These are phyloP conservation scores for Volvariella surrecta DNA, from an alignment of 1,284 basidiomycete genomes.

Conservation along the genomic window DNA sequence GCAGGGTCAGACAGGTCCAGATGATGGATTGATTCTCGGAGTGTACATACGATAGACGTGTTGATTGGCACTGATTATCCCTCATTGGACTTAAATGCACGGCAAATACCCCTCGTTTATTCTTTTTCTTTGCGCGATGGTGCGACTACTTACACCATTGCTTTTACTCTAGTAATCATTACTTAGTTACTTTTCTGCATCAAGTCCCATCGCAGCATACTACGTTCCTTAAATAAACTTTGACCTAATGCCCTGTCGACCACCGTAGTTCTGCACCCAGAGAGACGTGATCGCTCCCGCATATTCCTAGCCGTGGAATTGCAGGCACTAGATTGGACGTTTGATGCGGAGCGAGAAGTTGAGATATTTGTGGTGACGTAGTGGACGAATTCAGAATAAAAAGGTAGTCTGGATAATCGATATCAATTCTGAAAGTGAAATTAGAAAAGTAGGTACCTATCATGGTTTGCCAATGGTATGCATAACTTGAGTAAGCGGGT, in stretches of 20 bases:
- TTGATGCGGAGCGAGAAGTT: slow-evolving; percentile 58
- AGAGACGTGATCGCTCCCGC: slow-evolving; percentile 84
- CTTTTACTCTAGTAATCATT: neutral
- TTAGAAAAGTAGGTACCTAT: slow-evolving; percentile 44
- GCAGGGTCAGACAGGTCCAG: slow-evolving; percentile 72
- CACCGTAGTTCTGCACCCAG: slow-evolving; percentile 51
- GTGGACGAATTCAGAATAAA: slow-evolving; percentile 51
- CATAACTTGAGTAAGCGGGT: slow-evolving; percentile 76
- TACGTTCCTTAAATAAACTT: neutral
- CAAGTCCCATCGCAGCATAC: neutral
- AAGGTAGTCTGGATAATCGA: slow-evolving; percentile 68
- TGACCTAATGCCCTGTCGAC: slow-evolving; percentile 9
- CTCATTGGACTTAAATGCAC: neutral
- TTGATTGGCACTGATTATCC: neutral
- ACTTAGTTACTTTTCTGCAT: neutral
- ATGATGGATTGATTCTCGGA: neutral
- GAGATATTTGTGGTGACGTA: slow-evolving; percentile 37
- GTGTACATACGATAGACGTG: too few species aligned
- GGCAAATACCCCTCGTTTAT: too few species aligned
- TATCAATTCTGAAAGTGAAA: slow-evolving; percentile 1
- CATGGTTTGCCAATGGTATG: slow-evolving; percentile 74
- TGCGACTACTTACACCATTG: too few species aligned
- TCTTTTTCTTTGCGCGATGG: too few species aligned
- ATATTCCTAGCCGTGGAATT: slow-evolving; percentile 72
- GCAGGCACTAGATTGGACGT: slow-evolving; percentile 64